phyloP scores from a whole-genome alignment of 305 asterid genomes.

The Coffea humblotiana region DNA sequence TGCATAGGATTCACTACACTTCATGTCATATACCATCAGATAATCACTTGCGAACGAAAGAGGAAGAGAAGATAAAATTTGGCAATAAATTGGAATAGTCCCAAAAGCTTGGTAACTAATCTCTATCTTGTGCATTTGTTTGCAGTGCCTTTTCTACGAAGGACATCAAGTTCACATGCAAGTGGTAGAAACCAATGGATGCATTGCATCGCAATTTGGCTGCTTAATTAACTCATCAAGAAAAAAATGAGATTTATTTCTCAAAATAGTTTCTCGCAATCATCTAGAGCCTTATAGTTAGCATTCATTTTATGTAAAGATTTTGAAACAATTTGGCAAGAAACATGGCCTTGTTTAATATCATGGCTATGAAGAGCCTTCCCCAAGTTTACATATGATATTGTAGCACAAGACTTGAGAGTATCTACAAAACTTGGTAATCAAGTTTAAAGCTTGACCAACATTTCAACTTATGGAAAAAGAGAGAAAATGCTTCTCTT shows the following conservation, averaged over 20 bases:
- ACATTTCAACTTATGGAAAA: conserved; percentile 39
- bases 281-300: conserved; percentile 63
- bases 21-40: too few relatives aligned
- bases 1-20: too few relatives aligned
- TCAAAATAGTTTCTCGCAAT: conserved; percentile 54
- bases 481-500: conserved; percentile 43
- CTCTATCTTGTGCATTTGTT: too few relatives aligned
- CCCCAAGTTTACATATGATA: conserved; percentile 43
- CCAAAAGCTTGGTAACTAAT: too few relatives aligned
- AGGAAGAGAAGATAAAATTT: too few relatives aligned
- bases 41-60: too few relatives aligned
- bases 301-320: conserved; percentile 87
- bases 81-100: too few relatives aligned
- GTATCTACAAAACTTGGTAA: conserved; percentile 50
- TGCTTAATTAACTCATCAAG: too few relatives aligned
- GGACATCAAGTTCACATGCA: too few relatives aligned
- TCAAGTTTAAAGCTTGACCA: conserved; percentile 33
- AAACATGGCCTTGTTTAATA: conserved; percentile 56
- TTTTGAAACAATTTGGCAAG: conserved; percentile 58
- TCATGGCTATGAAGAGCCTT: conserved; percentile 58
- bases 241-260: conserved; percentile 21
- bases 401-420: conserved; percentile 65
- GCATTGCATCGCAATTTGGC: too few relatives aligned
- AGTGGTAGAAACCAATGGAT: too few relatives aligned
- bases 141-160: too few relatives aligned